Evolutionary conservation across 306 rosid genomes (phyloP), one percentile per base, ranked within the genome.

Genomic region (Urtica urens): DNA sequence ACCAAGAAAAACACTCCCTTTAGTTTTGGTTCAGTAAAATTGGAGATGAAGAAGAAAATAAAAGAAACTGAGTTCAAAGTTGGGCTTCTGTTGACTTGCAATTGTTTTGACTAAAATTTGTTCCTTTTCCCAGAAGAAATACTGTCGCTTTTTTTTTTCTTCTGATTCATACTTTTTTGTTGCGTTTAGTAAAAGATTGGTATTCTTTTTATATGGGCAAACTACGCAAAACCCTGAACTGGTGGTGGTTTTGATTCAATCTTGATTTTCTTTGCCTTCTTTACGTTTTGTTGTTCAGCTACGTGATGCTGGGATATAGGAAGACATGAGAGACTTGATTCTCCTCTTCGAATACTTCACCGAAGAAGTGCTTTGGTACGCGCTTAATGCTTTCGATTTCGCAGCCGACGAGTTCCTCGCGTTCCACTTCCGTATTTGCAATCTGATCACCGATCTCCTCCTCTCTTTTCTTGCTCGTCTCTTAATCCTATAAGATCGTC

Each of bases 281-380:
- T n/a, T n/a, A n/a, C n/a, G n/a, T n/a, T n/a, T n/a, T n/a, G n/a
- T n/a, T n/a, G n/a, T n/a, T n/a, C n/a, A n/a, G n/a, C n/a, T n/a
- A n/a, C n/a, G n/a, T n/a, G n/a, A n/a, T n/a, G 5, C 21, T 22
- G 23, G 26, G 14, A 20, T 10, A 16, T 20, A 62, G 53, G 35
- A 43, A 45, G 62, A 64, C 6, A 67, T 58, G 67, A 56, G 41
- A 61, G 67, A 52, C 34, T 65, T 69, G 0, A 35, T 70, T 63
- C 31, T 57, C 23, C 60, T 24, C 34, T 72, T 68, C 39, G 73
- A 69, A 20, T 69, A 46, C 67, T 46, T 71, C 10, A 60, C 65
- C 62, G 74, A 59, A 59, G 59, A 51, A 41, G 14, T 57, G 46
- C 57, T 46, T 66, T 62, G 67, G 61, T 77, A 53, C 51, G 64